Evolutionary conservation across 2,329 filamentous ascomycete genomes (phyloP).

Genomic region (Arthrobotrys entomopaga): DNA sequence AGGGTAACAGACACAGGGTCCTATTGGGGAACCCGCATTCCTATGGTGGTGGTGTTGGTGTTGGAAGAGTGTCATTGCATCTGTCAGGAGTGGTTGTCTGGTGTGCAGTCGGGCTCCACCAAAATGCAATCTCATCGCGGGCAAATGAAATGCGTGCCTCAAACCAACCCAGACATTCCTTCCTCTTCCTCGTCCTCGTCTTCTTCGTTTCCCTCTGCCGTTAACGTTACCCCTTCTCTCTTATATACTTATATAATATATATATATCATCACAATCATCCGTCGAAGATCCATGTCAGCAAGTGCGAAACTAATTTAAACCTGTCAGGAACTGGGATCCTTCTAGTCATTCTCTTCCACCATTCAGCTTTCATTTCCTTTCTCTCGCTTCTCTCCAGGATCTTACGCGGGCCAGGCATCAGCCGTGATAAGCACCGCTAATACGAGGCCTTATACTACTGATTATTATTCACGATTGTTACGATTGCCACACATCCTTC

Average conservation of each 20-base stretch:
- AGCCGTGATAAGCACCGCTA: slow-evolving; percentile 1
- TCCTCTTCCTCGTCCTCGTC: neutral
- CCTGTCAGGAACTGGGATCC: slow-evolving; percentile 18
- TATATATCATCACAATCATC: slow-evolving; percentile 3
- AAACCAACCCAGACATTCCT: slow-evolving; percentile 40
- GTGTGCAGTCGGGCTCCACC: no score
- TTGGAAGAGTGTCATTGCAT: slow-evolving; percentile 49
- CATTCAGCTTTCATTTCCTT: neutral
- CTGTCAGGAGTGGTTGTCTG: no score
- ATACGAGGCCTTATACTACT: neutral
- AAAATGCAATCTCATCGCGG: slow-evolving; percentile 25
- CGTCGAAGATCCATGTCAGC: neutral
- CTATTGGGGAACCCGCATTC: slow-evolving; percentile 32
- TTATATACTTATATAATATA: neutral
- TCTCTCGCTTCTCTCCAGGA: no score
- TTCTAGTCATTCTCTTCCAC: neutral
- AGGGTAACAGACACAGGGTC: neutral
- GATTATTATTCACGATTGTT: no score
- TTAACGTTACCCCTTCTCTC: no score
- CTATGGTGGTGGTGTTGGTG: slow-evolving; percentile 42
- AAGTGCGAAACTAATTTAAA: slow-evolving; percentile 32
- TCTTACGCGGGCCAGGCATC: slow-evolving; percentile 1
- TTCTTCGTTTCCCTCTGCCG: no score
- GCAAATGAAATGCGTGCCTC: slow-evolving; percentile 29
- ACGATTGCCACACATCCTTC: neutral